Evolutionary conservation across 345 rosid species (phyloP).

Genomic region (Laguncularia racemosa): DNA sequence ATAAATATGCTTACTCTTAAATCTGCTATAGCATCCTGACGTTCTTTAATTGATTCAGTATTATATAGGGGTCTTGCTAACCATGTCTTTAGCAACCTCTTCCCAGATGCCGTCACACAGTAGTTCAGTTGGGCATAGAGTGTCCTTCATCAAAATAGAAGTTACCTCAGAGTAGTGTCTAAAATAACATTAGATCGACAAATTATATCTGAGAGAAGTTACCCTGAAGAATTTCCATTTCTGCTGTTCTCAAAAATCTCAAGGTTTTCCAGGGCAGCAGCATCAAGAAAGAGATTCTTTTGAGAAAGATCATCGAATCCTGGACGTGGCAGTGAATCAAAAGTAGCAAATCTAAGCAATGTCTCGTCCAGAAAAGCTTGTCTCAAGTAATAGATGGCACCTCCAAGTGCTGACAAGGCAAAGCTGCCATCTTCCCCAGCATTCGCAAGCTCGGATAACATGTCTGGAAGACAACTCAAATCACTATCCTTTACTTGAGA

Average conservation of each 20-base stretch:
- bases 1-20: slow-evolving; percentile 47
- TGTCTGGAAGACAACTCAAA: slow-evolving; percentile 37
- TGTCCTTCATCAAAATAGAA: slow-evolving; percentile 48
- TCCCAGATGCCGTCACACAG: slow-evolving; percentile 90
- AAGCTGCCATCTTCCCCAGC: slow-evolving; percentile 45
- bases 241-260: slow-evolving; percentile 93
- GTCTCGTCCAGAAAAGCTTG: slow-evolving; percentile 87
- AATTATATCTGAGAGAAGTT: slow-evolving; percentile 16
- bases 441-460: slow-evolving; percentile 44
- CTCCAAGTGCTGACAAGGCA: slow-evolving; percentile 96
- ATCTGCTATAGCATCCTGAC: slow-evolving; percentile 90
- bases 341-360: slow-evolving; percentile 83
- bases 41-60: slow-evolving; percentile 57
- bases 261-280: slow-evolving; percentile 93
- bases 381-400: slow-evolving; percentile 78
- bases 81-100: slow-evolving; percentile 88
- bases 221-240: slow-evolving; percentile 86
- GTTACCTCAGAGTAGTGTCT: slow-evolving; percentile 12
- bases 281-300: slow-evolving; percentile 90
- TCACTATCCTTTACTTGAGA: slow-evolving; percentile 21
- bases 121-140: slow-evolving; percentile 81
- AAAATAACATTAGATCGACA: slow-evolving; percentile 5
- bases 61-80: slow-evolving; percentile 87
- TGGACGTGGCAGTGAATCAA: slow-evolving; percentile 69
- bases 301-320: slow-evolving; percentile 41